These are phyloP conservation scores for Psilocybe subaeruginosa DNA, from an alignment of 768 basidiomycete species.

Conservation along the genomic window DNA sequence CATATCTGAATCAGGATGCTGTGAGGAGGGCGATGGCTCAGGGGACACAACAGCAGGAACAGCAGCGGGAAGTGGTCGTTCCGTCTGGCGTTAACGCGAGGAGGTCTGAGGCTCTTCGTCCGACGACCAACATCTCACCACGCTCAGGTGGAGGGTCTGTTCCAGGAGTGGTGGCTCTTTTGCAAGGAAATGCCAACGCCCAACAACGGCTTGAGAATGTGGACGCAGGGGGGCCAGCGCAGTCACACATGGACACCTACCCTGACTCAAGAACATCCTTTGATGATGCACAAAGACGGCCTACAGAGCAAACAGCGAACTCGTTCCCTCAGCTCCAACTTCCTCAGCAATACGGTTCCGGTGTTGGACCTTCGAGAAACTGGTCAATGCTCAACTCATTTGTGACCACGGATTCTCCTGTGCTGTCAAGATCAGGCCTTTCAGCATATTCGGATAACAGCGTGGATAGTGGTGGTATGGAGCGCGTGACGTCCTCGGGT, in stretches of 20 bases:
- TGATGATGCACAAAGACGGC: background rate
- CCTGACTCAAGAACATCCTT: background rate
- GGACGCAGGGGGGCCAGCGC: no score
- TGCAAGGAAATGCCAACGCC: background rate
- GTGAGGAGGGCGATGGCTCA: conserved; percentile 20
- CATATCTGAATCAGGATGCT: conserved; percentile 33
- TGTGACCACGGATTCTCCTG: background rate
- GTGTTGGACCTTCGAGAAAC: background rate
- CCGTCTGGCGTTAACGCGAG: background rate
- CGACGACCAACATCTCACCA: background rate
- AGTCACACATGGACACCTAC: background rate
- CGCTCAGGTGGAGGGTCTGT: background rate
- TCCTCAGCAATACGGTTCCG: background rate
- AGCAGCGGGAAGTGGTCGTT: background rate
- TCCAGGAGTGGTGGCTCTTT: background rate
- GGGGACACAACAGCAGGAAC: background rate
- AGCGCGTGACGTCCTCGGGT: background rate
- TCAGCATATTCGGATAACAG: background rate
- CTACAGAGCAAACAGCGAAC: background rate
- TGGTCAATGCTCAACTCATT: background rate
- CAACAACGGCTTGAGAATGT: background rate
- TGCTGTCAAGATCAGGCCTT: background rate
- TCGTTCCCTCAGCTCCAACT: background rate
- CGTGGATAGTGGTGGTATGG: background rate
- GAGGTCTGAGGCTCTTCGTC: background rate